phyloP scores from a whole-genome alignment of 495 filamentous ascomycete genomes.

The Thermothielavioides terrestris region DNA sequence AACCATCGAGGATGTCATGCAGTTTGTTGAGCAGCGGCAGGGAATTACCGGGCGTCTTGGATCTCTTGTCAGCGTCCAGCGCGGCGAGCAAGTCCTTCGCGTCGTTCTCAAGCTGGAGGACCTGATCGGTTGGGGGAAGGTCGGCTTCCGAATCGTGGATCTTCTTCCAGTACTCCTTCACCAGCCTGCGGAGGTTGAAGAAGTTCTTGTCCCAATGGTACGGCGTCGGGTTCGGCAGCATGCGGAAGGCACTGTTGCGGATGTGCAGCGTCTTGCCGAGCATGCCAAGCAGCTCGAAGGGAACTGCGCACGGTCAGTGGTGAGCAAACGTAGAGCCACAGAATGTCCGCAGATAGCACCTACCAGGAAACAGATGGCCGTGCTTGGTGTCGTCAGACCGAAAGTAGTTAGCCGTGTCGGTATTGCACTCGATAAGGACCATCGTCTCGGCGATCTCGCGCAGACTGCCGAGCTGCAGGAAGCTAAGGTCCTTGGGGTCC shows the following conservation, averaged over 20 bases:
- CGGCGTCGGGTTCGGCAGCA: conserved; percentile 42
- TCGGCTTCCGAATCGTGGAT: conserved; percentile 12
- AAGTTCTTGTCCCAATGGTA: conserved; percentile 39
- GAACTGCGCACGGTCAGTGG: conserved; percentile 30
- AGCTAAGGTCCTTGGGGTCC: conserved; percentile 24
- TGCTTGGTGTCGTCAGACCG: conserved; percentile 24
- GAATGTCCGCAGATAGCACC: not conserved
- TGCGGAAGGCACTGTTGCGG: conserved; percentile 32
- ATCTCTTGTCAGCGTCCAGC: conserved; percentile 5
- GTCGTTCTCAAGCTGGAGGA: conserved; percentile 8
- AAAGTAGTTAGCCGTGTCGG: conserved; percentile 34
- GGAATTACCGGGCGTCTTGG: conserved; percentile 17
- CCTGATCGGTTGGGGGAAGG: not conserved
- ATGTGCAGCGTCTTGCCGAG: conserved; percentile 39
- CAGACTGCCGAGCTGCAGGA: conserved; percentile 30
- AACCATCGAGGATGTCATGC: conserved; percentile 28
- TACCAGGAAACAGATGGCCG: conserved; percentile 43
- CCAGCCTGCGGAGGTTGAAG: conserved; percentile 28
- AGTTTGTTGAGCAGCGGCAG: conserved; percentile 28
- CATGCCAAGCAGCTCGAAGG: conserved; percentile 47
- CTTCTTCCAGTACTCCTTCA: conserved; percentile 25
- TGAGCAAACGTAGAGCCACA: not conserved
- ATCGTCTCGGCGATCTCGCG: conserved; percentile 39
- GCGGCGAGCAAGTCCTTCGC: conserved; percentile 7
- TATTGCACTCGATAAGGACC: conserved; percentile 36